Percentiles rank a stretch among this genome's conserved stretches.
Evolutionary conservation across 305 asterid genomes (phyloP).

Genomic region (Fraxinus floribunda): DNA sequence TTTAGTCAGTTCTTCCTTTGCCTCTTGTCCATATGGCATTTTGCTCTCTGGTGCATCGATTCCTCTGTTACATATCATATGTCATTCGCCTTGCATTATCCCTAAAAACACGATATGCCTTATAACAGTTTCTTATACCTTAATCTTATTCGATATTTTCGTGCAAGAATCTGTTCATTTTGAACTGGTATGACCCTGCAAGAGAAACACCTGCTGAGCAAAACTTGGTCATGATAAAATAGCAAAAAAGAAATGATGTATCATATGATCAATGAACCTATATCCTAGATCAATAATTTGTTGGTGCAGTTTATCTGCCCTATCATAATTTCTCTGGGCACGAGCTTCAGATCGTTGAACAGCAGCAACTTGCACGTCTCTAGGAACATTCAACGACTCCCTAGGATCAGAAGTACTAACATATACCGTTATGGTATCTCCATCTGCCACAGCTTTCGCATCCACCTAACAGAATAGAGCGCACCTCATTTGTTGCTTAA

Average conservation of each 20-base stretch:
- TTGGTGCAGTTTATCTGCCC: conserved; percentile 69
- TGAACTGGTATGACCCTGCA: conserved; percentile 60
- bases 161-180: conserved; percentile 72
- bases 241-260: neutral
- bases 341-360: conserved; percentile 66
- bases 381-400: conserved; percentile 67
- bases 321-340: conserved; percentile 48
- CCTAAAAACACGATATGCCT: neutral
- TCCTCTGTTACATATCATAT: conserved; percentile 51
- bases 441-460: conserved; percentile 88
- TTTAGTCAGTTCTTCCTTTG: conserved; percentile 67
- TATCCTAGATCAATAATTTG: conserved; percentile 73
- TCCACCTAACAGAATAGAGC: conserved; percentile 51
- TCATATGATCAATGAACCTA: conserved; percentile 32
- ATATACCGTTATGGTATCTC: conserved; percentile 78
- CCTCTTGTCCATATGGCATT: conserved; percentile 78
- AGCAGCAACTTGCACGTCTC: conserved; percentile 58
- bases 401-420: conserved; percentile 54
- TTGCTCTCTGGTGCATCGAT: conserved; percentile 81
- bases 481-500: neutral
- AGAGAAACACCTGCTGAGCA: conserved; percentile 13
- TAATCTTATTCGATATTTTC: conserved; percentile 78
- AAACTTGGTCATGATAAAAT: neutral
- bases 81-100: neutral
- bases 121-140: conserved; percentile 42